Evolutionary conservation across 179 eudicot species (phyloP).

Genomic region (Nepenthes alata): DNA sequence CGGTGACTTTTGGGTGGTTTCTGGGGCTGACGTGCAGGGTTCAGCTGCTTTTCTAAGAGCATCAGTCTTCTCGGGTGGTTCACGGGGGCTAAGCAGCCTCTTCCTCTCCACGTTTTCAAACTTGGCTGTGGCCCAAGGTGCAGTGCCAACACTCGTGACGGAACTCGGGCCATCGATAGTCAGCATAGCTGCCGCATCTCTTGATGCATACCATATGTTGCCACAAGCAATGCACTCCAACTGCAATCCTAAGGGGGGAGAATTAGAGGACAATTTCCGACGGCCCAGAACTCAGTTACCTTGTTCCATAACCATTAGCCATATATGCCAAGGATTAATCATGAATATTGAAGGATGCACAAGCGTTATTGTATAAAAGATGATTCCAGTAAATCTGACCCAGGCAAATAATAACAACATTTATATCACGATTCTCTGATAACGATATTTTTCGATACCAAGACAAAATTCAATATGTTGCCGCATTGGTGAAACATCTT

Average conservation of each 20-base stretch:
- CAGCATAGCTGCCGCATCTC: slow-evolving; percentile 66
- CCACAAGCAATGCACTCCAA: slow-evolving; percentile 81
- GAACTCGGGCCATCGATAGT: slow-evolving; percentile 65
- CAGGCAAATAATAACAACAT: too few relatives aligned
- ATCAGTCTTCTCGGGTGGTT: slow-evolving; percentile 30
- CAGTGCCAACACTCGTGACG: slow-evolving; percentile 47
- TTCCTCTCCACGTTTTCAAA: slow-evolving; percentile 78
- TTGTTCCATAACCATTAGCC: too few relatives aligned
- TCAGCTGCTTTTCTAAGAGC: slow-evolving; percentile 42
- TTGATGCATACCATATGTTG: slow-evolving; percentile 67
- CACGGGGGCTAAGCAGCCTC: slow-evolving; percentile 60
- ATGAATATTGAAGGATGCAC: too few relatives aligned
- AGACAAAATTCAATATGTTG: too few relatives aligned
- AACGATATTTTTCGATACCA: too few relatives aligned
- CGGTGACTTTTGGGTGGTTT: slow-evolving; percentile 51
- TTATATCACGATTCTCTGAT: too few relatives aligned
- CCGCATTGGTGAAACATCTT: too few relatives aligned
- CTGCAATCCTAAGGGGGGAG: slow-evolving; percentile 20
- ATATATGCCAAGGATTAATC: too few relatives aligned
- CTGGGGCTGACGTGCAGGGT: slow-evolving; percentile 35
- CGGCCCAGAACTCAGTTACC: too few relatives aligned
- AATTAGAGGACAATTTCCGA: too few relatives aligned
- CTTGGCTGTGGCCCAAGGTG: slow-evolving; percentile 84
- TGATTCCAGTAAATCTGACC: too few relatives aligned
- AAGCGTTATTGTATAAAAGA: too few relatives aligned